Percentiles rank a stretch among this genome's conserved stretches.
Evolutionary conservation across 2,329 filamentous ascomycete species (phyloP).

Genomic region (Aureobasidium sp.): DNA sequence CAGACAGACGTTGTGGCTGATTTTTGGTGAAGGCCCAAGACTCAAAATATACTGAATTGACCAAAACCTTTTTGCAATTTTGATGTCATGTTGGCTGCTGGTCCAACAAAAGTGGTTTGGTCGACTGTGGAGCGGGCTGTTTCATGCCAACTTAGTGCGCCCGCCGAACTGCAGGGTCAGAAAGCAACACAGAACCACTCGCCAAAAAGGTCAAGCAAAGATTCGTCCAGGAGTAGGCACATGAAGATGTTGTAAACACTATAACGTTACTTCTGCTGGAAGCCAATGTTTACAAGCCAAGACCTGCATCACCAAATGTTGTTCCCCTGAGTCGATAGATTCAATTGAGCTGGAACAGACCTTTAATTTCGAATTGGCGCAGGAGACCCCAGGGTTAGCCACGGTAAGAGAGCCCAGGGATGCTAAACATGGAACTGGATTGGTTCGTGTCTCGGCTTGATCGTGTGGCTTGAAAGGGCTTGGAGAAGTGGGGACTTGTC

Average conservation of each 20-base stretch:
- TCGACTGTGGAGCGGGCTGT: conserved; percentile 10
- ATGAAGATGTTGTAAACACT: background rate
- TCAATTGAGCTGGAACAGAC: background rate
- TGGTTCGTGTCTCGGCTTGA: conserved; percentile 10
- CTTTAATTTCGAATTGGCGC: conserved; percentile 2
- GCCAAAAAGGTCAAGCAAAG: background rate
- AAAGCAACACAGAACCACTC: conserved; percentile 1
- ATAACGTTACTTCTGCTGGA: background rate
- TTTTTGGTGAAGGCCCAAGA: background rate
- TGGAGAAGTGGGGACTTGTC: conserved; percentile 4
- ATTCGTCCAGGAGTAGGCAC: background rate
- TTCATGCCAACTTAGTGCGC: conserved; percentile 11
- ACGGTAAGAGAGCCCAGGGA: background rate
- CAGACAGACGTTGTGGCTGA: background rate
- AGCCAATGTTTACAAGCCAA: background rate
- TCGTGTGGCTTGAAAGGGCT: conserved; percentile 6
- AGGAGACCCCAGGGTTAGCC: conserved; percentile 7
- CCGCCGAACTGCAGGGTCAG: conserved; percentile 7
- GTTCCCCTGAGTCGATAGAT: background rate
- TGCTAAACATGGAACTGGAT: background rate
- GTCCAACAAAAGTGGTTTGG: background rate
- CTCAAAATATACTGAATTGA: background rate
- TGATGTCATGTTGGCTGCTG: background rate
- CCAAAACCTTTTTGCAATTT: background rate
- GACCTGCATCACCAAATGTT: background rate